Evolutionary conservation across 495 filamentous ascomycete species (phyloP).

Genomic region (Aspergillus mulundensis): DNA sequence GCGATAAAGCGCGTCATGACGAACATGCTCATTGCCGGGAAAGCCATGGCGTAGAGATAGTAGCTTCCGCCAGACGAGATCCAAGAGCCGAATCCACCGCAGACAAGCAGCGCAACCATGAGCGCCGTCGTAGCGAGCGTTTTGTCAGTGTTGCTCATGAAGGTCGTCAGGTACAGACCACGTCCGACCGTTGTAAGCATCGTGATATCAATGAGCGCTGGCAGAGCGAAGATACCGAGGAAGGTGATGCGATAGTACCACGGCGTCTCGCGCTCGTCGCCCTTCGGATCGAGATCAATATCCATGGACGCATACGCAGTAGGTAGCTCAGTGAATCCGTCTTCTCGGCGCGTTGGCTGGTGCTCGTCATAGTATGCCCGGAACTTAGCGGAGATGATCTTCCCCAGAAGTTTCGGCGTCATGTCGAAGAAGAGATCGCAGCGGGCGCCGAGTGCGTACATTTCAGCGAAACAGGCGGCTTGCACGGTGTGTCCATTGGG

Average conservation of each 20-base stretch:
- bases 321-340: slow-evolving; percentile 16
- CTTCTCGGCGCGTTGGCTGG: slow-evolving; percentile 15
- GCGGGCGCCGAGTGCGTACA: slow-evolving; percentile 16
- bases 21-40: slow-evolving; percentile 19
- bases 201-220: slow-evolving; percentile 15
- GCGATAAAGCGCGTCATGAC: slow-evolving; percentile 18
- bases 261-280: slow-evolving; percentile 1
- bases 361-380: slow-evolving; percentile 11
- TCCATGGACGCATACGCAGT: slow-evolving; percentile 19
- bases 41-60: slow-evolving; percentile 19
- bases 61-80: slow-evolving; percentile 17
- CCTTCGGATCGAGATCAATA: slow-evolving; percentile 14
- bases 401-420: slow-evolving; percentile 14
- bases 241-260: slow-evolving; percentile 13
- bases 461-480: slow-evolving; percentile 14
- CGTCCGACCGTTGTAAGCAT: slow-evolving; percentile 17
- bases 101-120: slow-evolving; percentile 16
- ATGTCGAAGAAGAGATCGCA: slow-evolving; percentile 18
- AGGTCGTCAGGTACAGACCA: slow-evolving; percentile 16
- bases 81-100: slow-evolving; percentile 18
- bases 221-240: slow-evolving; percentile 16
- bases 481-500: slow-evolving; percentile 15
- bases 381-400: slow-evolving; percentile 12
- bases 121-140: slow-evolving; percentile 15
- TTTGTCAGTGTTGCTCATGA: slow-evolving; percentile 17